Conservation (phyloP, 1,284 basidiomycete genomes). For the Ustilago sp. region DNA sequence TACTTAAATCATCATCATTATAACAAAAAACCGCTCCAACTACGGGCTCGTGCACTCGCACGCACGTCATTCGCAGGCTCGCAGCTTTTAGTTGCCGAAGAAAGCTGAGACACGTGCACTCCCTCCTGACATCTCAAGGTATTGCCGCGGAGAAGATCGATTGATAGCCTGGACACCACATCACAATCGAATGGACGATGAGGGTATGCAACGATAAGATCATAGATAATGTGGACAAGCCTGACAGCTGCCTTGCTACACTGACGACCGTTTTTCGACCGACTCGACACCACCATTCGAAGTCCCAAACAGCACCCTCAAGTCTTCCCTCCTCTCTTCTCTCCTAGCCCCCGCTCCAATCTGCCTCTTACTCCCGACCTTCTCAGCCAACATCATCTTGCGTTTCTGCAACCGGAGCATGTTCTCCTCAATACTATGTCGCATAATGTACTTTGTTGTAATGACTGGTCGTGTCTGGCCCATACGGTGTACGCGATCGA, state of each 20-base stretch:
- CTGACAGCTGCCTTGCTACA: background rate
- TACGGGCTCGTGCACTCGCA: background rate
- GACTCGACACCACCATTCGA: constrained; percentile 37
- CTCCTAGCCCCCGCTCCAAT: constrained; percentile 19
- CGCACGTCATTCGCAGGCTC: background rate
- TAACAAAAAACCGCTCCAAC: too few species aligned
- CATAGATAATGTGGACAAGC: background rate
- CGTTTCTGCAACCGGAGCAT: constrained; percentile 65
- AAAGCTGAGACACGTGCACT: background rate
- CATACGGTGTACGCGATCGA: constrained; percentile 66
- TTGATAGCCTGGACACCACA: background rate
- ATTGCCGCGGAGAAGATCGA: background rate
- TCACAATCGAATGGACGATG: background rate
- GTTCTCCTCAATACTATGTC: constrained; percentile 67
- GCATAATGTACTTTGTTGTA: constrained; percentile 66
- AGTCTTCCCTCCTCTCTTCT: constrained; percentile 54
- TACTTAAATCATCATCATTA: too few species aligned
- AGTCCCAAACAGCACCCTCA: constrained; percentile 54
- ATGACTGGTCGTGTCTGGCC: constrained; percentile 64
- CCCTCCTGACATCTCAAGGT: background rate
- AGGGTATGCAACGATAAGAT: background rate
- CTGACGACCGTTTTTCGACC: constrained; percentile 3
- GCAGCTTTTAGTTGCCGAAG: background rate
- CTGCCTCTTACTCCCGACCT: constrained; percentile 53
- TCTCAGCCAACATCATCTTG: constrained; percentile 67